Percentiles rank a stretch among this genome's conserved stretches.
Evolutionary conservation across 805 yeast genomes (phyloP).

Genomic region (Starmerella tilneyi): DNA sequence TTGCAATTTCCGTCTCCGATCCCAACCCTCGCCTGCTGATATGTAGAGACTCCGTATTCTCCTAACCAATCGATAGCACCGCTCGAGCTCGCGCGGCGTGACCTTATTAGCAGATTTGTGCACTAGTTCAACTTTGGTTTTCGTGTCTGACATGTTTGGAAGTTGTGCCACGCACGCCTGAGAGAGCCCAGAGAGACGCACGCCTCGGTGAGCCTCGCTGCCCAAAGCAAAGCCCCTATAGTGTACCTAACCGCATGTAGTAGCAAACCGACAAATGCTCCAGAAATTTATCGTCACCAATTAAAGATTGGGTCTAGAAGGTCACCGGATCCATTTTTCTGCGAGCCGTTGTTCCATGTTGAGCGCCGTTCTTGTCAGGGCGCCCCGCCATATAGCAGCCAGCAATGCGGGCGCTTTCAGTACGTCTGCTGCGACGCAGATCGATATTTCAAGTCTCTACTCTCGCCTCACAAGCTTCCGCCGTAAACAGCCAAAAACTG

Average conservation of each 20-base stretch:
- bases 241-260: no score
- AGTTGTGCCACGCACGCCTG: neutral
- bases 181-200: no score
- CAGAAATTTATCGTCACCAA: no score
- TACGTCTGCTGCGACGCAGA: slow-evolving; percentile 10
- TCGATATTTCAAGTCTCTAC: slow-evolving; percentile 18
- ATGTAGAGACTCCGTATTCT: slow-evolving; percentile 13
- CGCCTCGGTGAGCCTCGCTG: no score
- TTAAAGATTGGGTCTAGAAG: no score
- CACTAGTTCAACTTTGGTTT: neutral
- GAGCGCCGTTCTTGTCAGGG: neutral
- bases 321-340: no score
- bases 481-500: slow-evolving; percentile 7
- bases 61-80: slow-evolving; percentile 18
- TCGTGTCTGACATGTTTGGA: neutral
- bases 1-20: slow-evolving; percentile 5
- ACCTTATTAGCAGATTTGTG: slow-evolving; percentile 9
- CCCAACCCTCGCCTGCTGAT: slow-evolving; percentile 18
- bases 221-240: no score
- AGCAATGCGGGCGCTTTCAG: slow-evolving; percentile 9
- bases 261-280: no score
- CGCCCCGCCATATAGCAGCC: neutral
- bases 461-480: slow-evolving; percentile 20
- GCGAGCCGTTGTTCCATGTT: neutral
- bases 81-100: slow-evolving; percentile 11